Base-by-base conservation (phyloP, 305 asterid genomes). In the Rubia tinctorum region DNA sequence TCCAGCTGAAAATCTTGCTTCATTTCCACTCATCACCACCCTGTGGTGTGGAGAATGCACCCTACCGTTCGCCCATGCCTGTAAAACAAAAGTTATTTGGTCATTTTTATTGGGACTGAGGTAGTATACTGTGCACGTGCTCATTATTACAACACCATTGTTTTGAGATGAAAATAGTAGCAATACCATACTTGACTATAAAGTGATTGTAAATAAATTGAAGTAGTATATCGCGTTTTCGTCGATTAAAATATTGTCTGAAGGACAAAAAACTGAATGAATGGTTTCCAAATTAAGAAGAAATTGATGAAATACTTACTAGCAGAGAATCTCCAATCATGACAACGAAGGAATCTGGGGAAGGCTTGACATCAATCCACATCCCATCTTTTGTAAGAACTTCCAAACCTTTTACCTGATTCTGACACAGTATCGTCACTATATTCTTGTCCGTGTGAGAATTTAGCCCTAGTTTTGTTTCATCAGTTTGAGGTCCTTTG, bases 61-160 rank as follows among this genome's bases (percentile, higher is more conserved):
- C 45, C 82, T 23, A 0, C 94, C 94, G 27, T 88, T 88, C n/a
- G 83, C 66, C 94, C 90, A 88, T 42, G 91, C 90, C 90, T 86
- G 75, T 77, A 55, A n/a, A 37, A 37, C 40, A 37, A 37, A 37
- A 4, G 40, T 37, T 37, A 37, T 37, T 37, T n/a, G n/a, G n/a
- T n/a, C n/a, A n/a, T n/a, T n/a, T n/a, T n/a, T n/a, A n/a, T n/a
- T n/a, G n/a, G n/a, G n/a, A n/a, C n/a, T n/a, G n/a, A n/a, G n/a
- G n/a, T n/a, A n/a, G n/a, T n/a, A n/a, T n/a, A n/a, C n/a, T n/a
- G n/a, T n/a, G n/a, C n/a, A n/a, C n/a, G n/a, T n/a, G n/a, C n/a
- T n/a, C n/a, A n/a, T n/a, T n/a, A n/a, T n/a, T n/a, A n/a, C n/a
- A n/a, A n/a, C n/a, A n/a, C n/a, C n/a, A n/a, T n/a, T n/a, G n/a